These are phyloP conservation scores for Acorus gramineus DNA, from an alignment of 106 monocot genomes.

Conservation along the genomic window DNA sequence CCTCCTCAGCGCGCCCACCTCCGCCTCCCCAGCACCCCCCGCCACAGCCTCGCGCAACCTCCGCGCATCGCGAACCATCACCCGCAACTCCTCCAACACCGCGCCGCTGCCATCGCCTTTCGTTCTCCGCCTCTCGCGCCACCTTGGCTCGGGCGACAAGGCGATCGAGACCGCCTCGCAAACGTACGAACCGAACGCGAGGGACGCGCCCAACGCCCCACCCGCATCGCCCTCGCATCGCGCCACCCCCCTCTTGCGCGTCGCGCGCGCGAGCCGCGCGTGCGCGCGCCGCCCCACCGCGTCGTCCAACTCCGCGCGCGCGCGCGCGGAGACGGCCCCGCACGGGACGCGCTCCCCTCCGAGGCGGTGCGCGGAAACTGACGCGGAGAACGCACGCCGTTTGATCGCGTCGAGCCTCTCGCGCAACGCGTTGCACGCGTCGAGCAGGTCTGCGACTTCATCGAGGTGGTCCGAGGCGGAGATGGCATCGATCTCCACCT, in stretches of 20 bases:
- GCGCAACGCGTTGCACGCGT: slow-evolving; percentile 28
- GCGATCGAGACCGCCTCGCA: too few species aligned
- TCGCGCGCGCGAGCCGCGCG: slow-evolving; percentile 23
- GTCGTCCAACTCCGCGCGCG: slow-evolving; percentile 4
- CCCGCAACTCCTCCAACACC: slow-evolving; percentile 24
- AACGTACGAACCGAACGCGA: too few species aligned
- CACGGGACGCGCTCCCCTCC: slow-evolving; percentile 2
- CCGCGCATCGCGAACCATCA: slow-evolving; percentile 3
- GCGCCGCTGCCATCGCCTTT: slow-evolving; percentile 12
- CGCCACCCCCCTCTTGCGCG: slow-evolving; percentile 23
- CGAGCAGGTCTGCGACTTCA: slow-evolving; percentile 27
- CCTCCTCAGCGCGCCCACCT: slow-evolving; percentile 8
- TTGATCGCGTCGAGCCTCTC: slow-evolving; percentile 17
- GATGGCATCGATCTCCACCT: not conserved
- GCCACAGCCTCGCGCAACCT: slow-evolving; percentile 4
- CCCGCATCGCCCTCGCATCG: slow-evolving; percentile 19
- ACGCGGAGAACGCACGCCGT: slow-evolving; percentile 5
- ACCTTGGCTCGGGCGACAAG: slow-evolving; percentile 13
- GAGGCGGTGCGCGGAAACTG: slow-evolving; percentile 18
- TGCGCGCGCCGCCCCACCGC: slow-evolving; percentile 13
- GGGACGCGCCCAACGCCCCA: not conserved
- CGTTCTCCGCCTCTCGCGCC: slow-evolving; percentile 21
- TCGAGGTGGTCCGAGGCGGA: slow-evolving; percentile 16
- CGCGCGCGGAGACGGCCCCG: slow-evolving; percentile 5
- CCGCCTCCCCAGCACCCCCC: slow-evolving; percentile 1